Base-by-base conservation (phyloP, 352 stramenopile species). In the Aphanomyces astaci region DNA sequence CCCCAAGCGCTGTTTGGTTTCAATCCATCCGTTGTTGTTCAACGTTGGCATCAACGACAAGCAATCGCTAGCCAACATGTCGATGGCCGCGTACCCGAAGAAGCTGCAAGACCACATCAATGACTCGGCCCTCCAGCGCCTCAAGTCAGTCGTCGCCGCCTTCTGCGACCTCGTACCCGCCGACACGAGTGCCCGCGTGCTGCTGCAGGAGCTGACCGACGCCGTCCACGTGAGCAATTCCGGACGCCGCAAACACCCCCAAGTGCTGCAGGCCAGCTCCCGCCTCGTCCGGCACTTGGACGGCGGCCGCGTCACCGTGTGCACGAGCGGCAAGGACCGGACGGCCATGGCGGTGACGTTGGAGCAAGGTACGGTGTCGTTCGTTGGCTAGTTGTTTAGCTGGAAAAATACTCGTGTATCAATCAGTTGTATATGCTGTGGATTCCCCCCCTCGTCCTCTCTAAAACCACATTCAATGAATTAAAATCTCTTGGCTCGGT, bases 331-430 rank as follows among this genome's bases (percentile, higher is more conserved):
- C 10, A 98, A 98, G 72, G 94, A 98, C 79, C 88, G 95, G 56
- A 98, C 95, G 15, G 86, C 87, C 27, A 98, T 98, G 95, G 94
- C 95, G 25, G 84, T 98, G 40, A 98, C 94, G n/a, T 90, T 97
- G 32, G 96, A 98, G 74, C 87, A 98, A 72, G 79, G 56, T 64
- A 49, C 11, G 10, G 7, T 19, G 17, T n/a, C n/a, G n/a, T n/a
- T n/a, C n/a, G n/a, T n/a, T n/a, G n/a, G n/a, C n/a, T n/a, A n/a
- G n/a, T n/a, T n/a, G n/a, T n/a, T n/a, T n/a, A n/a, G n/a, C n/a
- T n/a, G n/a, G n/a, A n/a, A n/a, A n/a, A n/a, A n/a, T n/a, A n/a
- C n/a, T n/a, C n/a, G n/a, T n/a, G n/a, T n/a, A n/a, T n/a, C n/a
- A n/a, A n/a, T n/a, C n/a, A n/a, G n/a, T n/a, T n/a, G n/a, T n/a